Evolutionary conservation across 1,284 basidiomycete species (phyloP), one percentile per base, ranked within the genome.

Genomic region (Malassezia psittaci): DNA sequence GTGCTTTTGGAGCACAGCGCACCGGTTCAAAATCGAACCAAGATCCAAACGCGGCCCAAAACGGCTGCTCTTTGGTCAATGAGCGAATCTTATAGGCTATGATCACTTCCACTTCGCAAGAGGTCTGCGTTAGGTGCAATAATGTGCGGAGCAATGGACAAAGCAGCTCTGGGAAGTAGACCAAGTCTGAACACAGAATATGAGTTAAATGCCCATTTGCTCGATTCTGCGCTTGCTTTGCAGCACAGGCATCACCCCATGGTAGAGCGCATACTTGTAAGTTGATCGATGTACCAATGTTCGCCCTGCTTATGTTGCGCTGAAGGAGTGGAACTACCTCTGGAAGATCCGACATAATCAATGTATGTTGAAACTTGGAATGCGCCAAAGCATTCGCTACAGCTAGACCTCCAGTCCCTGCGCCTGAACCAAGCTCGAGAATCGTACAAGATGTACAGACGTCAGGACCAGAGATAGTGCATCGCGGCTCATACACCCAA

Each of bases 21-120:
- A 88, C 83, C 1, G 85, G 83, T 41, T 76, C 69, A 59, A 85
- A 86, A 8, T 78, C 72, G 76, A 89, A 90, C 87, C 86, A 90
- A 1, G 85, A 74, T 15, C 87, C 86, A 61, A 90, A 85, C 0
- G 84, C 83, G 11, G 79, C 78, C 87, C 87, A 90, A 73, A 90
- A 90, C 0, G 83, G 78, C 1, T 82, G 79, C 69, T 90, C 88
- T 65, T 87, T 88, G 2, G 79, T 62, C 38, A 88, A 77, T 58
- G 85, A 87, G 35, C 87, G 83, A 40, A 87, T 78, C 75, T 84
- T 87, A 79, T 88, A 79, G 0, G 79, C 62, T 16, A 74, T 63
- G 34, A 73, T 54, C 19, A 74, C 64, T 42, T 66, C 55, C 4
- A 62, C 64, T 16, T 24, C 8, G 1, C 12, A 34, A 16, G 18